These are phyloP conservation scores for Naganishia vishniacii DNA, from an alignment of 768 basidiomycete species.

Conservation along the genomic window DNA sequence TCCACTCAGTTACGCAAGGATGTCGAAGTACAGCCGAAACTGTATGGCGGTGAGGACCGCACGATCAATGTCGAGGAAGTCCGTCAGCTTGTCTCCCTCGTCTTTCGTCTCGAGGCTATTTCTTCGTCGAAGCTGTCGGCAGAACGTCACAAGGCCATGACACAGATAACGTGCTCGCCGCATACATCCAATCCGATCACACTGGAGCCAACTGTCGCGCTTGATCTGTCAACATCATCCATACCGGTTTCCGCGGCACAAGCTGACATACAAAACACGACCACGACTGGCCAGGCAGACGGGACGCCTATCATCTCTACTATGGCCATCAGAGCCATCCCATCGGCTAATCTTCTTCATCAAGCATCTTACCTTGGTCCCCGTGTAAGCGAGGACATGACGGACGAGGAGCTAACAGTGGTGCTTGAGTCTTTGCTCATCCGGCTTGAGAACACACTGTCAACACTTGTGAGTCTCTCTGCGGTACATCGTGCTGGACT, in stretches of 20 bases:
- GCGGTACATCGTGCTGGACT: too few species aligned
- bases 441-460: slow-evolving; percentile 69
- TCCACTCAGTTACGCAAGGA: slow-evolving; percentile 41
- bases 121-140: slow-evolving; percentile 27
- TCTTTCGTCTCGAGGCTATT: slow-evolving; percentile 73
- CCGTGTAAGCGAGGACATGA: slow-evolving; percentile 61
- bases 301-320: neutral
- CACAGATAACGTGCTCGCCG: neutral
- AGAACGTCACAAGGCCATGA: slow-evolving; percentile 32
- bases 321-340: slow-evolving; percentile 3
- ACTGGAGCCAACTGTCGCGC: slow-evolving; percentile 19
- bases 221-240: neutral
- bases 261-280: neutral
- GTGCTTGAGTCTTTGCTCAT: slow-evolving; percentile 70
- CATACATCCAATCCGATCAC: neutral
- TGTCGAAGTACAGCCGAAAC: slow-evolving; percentile 40
- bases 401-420: slow-evolving; percentile 66
- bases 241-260: neutral
- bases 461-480: slow-evolving; percentile 43
- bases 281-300: neutral
- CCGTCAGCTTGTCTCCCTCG: slow-evolving; percentile 64
- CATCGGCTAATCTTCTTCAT: slow-evolving; percentile 51
- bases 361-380: slow-evolving; percentile 51
- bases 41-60: slow-evolving; percentile 32
- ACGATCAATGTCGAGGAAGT: slow-evolving; percentile 59